Evolutionary conservation across 371 early-diverging fungal species (phyloP).

Genomic region (Dinochytrium kinnereticum): DNA sequence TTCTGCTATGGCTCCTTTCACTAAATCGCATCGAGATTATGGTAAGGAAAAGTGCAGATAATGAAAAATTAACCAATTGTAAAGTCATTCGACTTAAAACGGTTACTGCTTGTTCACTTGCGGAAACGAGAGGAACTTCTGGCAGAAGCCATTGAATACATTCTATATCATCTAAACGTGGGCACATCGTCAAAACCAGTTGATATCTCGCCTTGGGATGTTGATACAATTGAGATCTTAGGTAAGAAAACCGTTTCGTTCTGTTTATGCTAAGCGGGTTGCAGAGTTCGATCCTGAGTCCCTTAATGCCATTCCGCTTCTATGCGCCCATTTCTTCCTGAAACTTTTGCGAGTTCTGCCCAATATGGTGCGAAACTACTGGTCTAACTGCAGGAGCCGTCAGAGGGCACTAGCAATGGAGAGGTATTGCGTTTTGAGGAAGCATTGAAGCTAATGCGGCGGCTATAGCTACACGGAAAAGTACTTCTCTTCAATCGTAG

Average conservation of each 20-base stretch:
- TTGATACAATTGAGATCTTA: conserved; percentile 66
- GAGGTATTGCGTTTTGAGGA: conserved; percentile 43
- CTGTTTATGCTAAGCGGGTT: too few relatives aligned
- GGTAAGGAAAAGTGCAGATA: conserved; percentile 54
- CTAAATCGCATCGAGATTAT: conserved; percentile 82
- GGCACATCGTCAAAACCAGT: conserved; percentile 59
- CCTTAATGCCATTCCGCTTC: conserved; percentile 66
- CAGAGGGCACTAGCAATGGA: conserved; percentile 78
- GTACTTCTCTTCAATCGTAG: conserved; percentile 71
- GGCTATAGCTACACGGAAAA: conserved; percentile 69
- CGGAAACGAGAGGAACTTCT: conserved; percentile 61
- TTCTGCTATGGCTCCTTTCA: conserved; percentile 73
- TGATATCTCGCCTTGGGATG: conserved; percentile 75
- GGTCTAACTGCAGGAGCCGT: conserved; percentile 80
- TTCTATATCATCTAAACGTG: conserved; percentile 71
- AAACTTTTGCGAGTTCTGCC: conserved; percentile 69
- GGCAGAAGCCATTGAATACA: conserved; percentile 60
- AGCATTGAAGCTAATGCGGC: neutral
- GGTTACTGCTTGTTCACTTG: conserved; percentile 66
- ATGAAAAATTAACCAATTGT: neutral
- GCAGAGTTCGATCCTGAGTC: conserved; percentile 59
- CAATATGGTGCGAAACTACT: conserved; percentile 79
- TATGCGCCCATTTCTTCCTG: conserved; percentile 78
- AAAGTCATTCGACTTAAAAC: conserved; percentile 78
- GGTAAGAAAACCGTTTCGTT: too few relatives aligned